Evolutionary conservation across 768 basidiomycete species (phyloP).

Genomic region (Trametes cubensis): DNA sequence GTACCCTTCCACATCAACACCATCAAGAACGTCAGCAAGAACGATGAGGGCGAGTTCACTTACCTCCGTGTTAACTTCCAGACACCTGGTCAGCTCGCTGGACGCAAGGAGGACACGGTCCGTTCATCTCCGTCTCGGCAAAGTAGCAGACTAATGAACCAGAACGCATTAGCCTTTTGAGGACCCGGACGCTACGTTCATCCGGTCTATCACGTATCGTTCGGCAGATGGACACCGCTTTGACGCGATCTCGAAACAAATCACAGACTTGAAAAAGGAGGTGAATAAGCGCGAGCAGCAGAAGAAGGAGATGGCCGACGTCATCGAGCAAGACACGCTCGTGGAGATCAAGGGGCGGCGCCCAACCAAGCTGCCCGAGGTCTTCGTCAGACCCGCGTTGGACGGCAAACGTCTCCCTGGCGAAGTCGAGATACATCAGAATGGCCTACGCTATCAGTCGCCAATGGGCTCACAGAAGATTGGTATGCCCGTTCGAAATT

Average conservation of each 20-base stretch:
- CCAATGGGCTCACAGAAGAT: slow-evolving; percentile 88
- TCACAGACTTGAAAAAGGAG: slow-evolving; percentile 94
- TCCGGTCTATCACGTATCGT: slow-evolving; percentile 93
- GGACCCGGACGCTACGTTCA: slow-evolving; percentile 93
- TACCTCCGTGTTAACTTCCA: slow-evolving; percentile 98
- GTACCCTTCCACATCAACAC: slow-evolving; percentile 99
- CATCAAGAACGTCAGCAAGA: slow-evolving; percentile 97
- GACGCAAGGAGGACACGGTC: slow-evolving; percentile 98
- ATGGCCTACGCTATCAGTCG: slow-evolving; percentile 92
- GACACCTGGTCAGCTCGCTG: slow-evolving; percentile 94
- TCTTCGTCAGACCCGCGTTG: slow-evolving; percentile 89
- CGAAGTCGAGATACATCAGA: slow-evolving; percentile 98
- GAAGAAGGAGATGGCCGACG: slow-evolving; percentile 98
- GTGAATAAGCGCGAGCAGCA: slow-evolving; percentile 97
- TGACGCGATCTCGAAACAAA: slow-evolving; percentile 85
- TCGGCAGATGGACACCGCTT: slow-evolving; percentile 89
- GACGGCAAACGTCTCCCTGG: slow-evolving; percentile 95
- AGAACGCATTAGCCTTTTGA: slow-evolving; percentile 79
- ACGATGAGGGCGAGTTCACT: slow-evolving; percentile 93
- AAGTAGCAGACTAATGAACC: background rate
- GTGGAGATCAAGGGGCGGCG: slow-evolving; percentile 87
- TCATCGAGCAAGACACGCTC: slow-evolving; percentile 90
- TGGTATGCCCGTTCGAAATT: slow-evolving; percentile 51
- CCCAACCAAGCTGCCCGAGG: slow-evolving; percentile 85
- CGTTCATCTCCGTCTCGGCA: slow-evolving; percentile 61